Percentiles rank a stretch among this genome's conserved stretches.
These are phyloP conservation scores for Globisporangium solare DNA, from an alignment of 352 stramenopile species.

Conservation along the genomic window DNA sequence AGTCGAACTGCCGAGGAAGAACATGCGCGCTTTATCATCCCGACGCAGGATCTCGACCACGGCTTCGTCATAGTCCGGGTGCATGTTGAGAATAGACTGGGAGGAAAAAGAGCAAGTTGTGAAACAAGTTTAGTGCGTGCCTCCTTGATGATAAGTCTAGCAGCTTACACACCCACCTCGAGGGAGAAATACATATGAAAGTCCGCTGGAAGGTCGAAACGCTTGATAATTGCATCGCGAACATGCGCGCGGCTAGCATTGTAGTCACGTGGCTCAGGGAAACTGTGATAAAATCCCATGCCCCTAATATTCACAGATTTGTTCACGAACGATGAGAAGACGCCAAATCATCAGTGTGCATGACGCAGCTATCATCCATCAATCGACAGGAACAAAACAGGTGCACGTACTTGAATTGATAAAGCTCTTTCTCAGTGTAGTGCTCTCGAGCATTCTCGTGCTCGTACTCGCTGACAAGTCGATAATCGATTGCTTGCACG, in stretches of 20 bases:
- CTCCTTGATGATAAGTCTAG: not conserved
- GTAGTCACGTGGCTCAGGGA: constrained; percentile 33
- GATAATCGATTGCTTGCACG: constrained; percentile 64
- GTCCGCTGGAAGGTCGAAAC: constrained; percentile 42
- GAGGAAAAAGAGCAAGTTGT: not conserved
- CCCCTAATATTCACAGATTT: constrained; percentile 25
- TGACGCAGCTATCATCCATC: no score
- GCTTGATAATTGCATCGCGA: constrained; percentile 39
- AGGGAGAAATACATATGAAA: constrained; percentile 68
- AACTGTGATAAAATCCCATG: constrained; percentile 59
- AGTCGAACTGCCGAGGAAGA: constrained; percentile 48
- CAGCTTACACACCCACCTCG: constrained; percentile 30
- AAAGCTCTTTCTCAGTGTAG: constrained; percentile 52
- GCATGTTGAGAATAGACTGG: constrained; percentile 68
- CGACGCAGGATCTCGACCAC: constrained; percentile 36
- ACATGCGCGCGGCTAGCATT: constrained; percentile 37
- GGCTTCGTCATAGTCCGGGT: constrained; percentile 64
- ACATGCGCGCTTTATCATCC: constrained; percentile 52
- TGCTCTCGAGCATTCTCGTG: constrained; percentile 34
- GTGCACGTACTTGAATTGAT: constrained; percentile 50
- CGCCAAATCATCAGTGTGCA: not conserved
- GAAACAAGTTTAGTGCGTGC: not conserved
- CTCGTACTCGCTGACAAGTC: constrained; percentile 63
- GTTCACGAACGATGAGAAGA: not conserved
- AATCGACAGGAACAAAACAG: not conserved